Percentiles rank a stretch among this genome's conserved stretches.
phyloP scores from a whole-genome alignment of 768 basidiomycete species.

The Leccinum obscurum region DNA sequence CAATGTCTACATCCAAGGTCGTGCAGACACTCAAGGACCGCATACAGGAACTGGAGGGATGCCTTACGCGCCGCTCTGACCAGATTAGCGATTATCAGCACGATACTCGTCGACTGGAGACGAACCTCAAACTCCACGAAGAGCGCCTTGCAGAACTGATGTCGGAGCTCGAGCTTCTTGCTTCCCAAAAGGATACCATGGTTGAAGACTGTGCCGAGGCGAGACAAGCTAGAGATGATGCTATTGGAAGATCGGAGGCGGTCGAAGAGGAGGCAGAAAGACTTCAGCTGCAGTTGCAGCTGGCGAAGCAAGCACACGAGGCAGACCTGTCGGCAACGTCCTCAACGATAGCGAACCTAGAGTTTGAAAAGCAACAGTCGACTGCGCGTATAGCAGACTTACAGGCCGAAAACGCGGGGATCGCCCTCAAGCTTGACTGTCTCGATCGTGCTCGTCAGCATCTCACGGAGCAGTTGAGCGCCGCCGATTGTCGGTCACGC shows the following conservation, averaged over 20 bases:
- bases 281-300: slow-evolving; percentile 31
- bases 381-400: slow-evolving; percentile 16
- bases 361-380: slow-evolving; percentile 32
- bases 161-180: slow-evolving; percentile 63
- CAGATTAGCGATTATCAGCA: slow-evolving; percentile 80
- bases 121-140: slow-evolving; percentile 72
- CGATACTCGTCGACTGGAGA: slow-evolving; percentile 74
- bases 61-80: slow-evolving; percentile 65
- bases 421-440: slow-evolving; percentile 16
- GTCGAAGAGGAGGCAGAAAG: slow-evolving; percentile 62
- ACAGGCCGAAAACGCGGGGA: slow-evolving; percentile 16
- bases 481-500: slow-evolving; percentile 6
- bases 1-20: slow-evolving; percentile 58
- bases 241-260: slow-evolving; percentile 53
- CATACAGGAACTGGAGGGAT: slow-evolving; percentile 66
- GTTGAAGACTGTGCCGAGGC: slow-evolving; percentile 83
- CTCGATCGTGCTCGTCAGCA: slow-evolving; percentile 11
- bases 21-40: slow-evolving; percentile 58
- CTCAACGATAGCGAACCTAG: slow-evolving; percentile 39
- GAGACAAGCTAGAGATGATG: slow-evolving; percentile 68
- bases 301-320: slow-evolving; percentile 29
- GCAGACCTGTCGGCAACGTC: slow-evolving; percentile 40
- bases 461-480: slow-evolving; percentile 13
- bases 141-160: slow-evolving; percentile 73
- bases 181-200: slow-evolving; percentile 74